Conservation (phyloP, 768 basidiomycete genomes). For the Trametes maxima region DNA sequence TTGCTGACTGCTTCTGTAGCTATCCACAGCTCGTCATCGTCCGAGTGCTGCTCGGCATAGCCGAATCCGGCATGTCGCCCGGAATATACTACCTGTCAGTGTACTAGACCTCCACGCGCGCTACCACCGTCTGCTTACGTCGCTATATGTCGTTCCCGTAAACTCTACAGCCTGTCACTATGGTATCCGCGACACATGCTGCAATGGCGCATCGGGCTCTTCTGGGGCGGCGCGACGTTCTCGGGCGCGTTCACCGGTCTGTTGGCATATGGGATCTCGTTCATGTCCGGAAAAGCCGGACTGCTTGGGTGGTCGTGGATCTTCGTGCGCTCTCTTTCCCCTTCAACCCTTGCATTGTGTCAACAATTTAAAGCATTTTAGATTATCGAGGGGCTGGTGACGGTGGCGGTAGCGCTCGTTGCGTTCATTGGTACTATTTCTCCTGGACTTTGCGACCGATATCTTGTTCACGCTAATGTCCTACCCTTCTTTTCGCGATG, state of each 20-base stretch:
- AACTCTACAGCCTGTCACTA: constrained; percentile 23
- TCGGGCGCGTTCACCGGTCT: constrained; percentile 31
- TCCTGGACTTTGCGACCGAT: too few relatives aligned
- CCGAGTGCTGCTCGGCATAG: constrained; percentile 59
- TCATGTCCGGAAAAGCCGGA: constrained; percentile 34
- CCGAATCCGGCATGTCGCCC: constrained; percentile 73
- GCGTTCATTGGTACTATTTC: constrained; percentile 47
- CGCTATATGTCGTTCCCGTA: background rate
- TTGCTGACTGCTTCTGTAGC: constrained; percentile 34
- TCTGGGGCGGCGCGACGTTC: constrained; percentile 29
- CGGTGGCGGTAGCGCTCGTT: constrained; percentile 56
- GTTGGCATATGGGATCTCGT: constrained; percentile 38
- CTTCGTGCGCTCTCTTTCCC: constrained; percentile 24
- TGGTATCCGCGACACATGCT: constrained; percentile 33
- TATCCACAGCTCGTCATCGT: constrained; percentile 63
- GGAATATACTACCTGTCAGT: constrained; percentile 70
- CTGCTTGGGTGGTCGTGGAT: constrained; percentile 37
- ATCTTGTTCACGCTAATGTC: background rate
- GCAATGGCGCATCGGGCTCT: constrained; percentile 28
- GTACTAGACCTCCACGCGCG: too few relatives aligned
- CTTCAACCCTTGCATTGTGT: background rate
- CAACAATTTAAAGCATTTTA: constrained; percentile 21
- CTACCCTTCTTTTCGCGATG: too few relatives aligned
- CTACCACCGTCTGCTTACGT: too few relatives aligned
- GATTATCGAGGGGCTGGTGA: constrained; percentile 67